Conservation (phyloP, 768 basidiomycete genomes). For the Aureoboletus auriporus region DNA sequence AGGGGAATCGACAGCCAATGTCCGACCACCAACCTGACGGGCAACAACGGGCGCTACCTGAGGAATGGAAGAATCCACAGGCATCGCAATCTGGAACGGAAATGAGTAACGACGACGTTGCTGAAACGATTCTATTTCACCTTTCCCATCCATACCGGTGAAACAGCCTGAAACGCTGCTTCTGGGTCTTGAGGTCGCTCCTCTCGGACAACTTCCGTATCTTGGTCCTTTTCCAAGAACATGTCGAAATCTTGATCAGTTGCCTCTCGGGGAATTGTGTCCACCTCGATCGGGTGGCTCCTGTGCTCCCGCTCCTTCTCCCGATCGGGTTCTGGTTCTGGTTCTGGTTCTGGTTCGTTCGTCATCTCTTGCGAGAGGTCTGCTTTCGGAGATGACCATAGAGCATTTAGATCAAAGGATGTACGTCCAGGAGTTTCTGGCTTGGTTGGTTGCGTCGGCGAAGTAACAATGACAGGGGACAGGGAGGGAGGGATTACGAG, state of each 20-base stretch:
- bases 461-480: slow-evolving; percentile 23
- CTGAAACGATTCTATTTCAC: slow-evolving; percentile 33
- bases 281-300: slow-evolving; percentile 45
- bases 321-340: slow-evolving; percentile 16
- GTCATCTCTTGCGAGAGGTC: slow-evolving; percentile 20
- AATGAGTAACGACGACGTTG: slow-evolving; percentile 8
- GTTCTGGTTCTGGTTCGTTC: slow-evolving; percentile 24
- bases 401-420: slow-evolving; percentile 68
- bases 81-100: slow-evolving; percentile 65
- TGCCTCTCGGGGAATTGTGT: slow-evolving; percentile 36
- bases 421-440: slow-evolving; percentile 42
- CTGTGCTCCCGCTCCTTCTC: slow-evolving; percentile 33
- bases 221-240: slow-evolving; percentile 64
- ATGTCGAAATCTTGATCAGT: slow-evolving; percentile 86
- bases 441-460: slow-evolving; percentile 27
- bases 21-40: slow-evolving; percentile 76
- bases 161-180: slow-evolving; percentile 50
- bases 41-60: slow-evolving; percentile 66
- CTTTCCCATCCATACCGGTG: slow-evolving; percentile 71
- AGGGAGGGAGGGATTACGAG: slow-evolving; percentile 42
- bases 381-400: slow-evolving; percentile 59
- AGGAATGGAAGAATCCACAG: slow-evolving; percentile 65
- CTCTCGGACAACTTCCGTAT: slow-evolving; percentile 24
- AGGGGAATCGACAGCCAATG: slow-evolving; percentile 49
- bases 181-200: slow-evolving; percentile 38